Evolutionary conservation across 2,329 filamentous ascomycete species (phyloP).

Genomic region (Tympanopsis confertula): DNA sequence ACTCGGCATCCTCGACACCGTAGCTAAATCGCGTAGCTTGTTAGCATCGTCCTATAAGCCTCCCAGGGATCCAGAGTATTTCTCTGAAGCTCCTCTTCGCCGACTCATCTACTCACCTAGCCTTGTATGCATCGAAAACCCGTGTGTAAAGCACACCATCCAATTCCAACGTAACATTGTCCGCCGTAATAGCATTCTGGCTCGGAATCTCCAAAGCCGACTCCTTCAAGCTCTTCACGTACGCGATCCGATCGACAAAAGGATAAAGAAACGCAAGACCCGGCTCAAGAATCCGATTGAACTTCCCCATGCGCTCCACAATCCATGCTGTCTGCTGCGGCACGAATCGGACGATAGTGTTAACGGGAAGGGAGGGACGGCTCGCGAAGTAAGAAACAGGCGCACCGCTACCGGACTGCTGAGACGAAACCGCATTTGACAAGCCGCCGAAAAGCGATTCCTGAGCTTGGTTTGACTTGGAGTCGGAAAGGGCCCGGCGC

Average conservation of each 20-base stretch:
- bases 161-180: conserved; percentile 93
- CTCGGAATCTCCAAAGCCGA: conserved; percentile 91
- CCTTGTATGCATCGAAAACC: conserved; percentile 96
- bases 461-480: too few species aligned
- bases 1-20: conserved; percentile 95
- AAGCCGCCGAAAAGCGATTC: too few species aligned
- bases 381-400: neutral
- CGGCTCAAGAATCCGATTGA: conserved; percentile 83
- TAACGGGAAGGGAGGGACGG: conserved; percentile 58
- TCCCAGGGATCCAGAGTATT: too few species aligned
- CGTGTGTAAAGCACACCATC: conserved; percentile 92
- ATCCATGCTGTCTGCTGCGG: conserved; percentile 99
- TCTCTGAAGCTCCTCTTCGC: too few species aligned
- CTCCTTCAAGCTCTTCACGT: conserved; percentile 96
- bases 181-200: conserved; percentile 94
- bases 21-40: conserved; percentile 45
- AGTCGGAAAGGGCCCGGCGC: too few species aligned
- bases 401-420: too few species aligned
- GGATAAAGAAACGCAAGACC: conserved; percentile 82
- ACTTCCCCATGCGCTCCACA: conserved; percentile 98
- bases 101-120: conserved; percentile 47
- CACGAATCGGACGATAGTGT: conserved; percentile 90
- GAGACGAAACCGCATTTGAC: too few species aligned
- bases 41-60: too few species aligned
- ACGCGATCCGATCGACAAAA: conserved; percentile 88